These are phyloP conservation scores for Piromyces sp. DNA, from an alignment of 192 early-diverging fungal species.

Conservation along the genomic window DNA sequence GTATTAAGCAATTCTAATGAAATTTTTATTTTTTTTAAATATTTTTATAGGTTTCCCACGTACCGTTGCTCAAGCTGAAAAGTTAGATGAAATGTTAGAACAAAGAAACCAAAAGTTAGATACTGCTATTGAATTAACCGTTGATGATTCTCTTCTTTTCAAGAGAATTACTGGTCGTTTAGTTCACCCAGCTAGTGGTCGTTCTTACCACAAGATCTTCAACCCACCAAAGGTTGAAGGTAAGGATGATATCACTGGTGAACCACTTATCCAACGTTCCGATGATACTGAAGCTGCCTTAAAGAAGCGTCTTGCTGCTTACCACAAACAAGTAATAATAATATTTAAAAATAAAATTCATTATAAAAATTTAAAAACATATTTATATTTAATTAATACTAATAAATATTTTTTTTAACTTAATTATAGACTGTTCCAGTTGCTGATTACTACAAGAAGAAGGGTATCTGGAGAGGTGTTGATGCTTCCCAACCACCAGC, in stretches of 20 bases:
- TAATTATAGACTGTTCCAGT: slow-evolving; percentile 28
- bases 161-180: slow-evolving; percentile 90
- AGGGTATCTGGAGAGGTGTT: slow-evolving; percentile 78
- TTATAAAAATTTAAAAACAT: too few relatives aligned
- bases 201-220: slow-evolving; percentile 45
- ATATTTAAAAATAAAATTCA: too few relatives aligned
- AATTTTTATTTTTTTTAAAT: too few relatives aligned
- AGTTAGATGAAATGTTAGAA: slow-evolving; percentile 91
- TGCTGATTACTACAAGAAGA: slow-evolving; percentile 73
- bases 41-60: slow-evolving; percentile 64
- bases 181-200: slow-evolving; percentile 74
- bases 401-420: too few relatives aligned
- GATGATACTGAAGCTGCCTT: slow-evolving; percentile 93
- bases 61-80: slow-evolving; percentile 92
- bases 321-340: slow-evolving; percentile 51
- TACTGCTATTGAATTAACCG: slow-evolving; percentile 78
- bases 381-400: too few relatives aligned
- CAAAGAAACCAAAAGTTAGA: slow-evolving; percentile 62
- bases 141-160: slow-evolving; percentile 85
- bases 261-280: slow-evolving; percentile 89
- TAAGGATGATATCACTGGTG: slow-evolving; percentile 92
- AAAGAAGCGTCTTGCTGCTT: slow-evolving; percentile 72
- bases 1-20: too few relatives aligned
- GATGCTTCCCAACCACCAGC: slow-evolving; percentile 82
- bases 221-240: slow-evolving; percentile 79